Percentiles rank a stretch among this genome's conserved stretches.
These are phyloP conservation scores for Rugonectria rugulosa DNA, from an alignment of 2,329 filamentous ascomycete genomes.

Conservation along the genomic window DNA sequence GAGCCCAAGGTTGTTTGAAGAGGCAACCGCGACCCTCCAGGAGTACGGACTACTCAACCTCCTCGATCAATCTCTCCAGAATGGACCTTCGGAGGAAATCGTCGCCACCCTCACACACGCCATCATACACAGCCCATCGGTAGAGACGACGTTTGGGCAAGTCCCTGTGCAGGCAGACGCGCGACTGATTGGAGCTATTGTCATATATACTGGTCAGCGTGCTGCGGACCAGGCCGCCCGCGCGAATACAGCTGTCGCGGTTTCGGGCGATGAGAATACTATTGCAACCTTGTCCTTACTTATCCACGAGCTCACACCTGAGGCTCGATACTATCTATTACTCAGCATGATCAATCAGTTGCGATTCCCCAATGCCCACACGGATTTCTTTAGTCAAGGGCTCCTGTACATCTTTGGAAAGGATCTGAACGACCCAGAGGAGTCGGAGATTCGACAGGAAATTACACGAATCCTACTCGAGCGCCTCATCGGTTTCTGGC, in stretches of 20 bases:
- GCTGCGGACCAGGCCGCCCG: slow-evolving; percentile 68
- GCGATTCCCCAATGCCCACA: slow-evolving; percentile 87
- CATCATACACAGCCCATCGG: slow-evolving; percentile 66
- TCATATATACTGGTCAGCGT: slow-evolving; percentile 81
- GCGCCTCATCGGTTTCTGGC: slow-evolving; percentile 85
- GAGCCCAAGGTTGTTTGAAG: slow-evolving; percentile 69
- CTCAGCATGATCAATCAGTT: slow-evolving; percentile 90
- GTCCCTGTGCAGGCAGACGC: slow-evolving; percentile 73
- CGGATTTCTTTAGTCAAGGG: slow-evolving; percentile 89
- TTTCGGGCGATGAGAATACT: slow-evolving; percentile 56
- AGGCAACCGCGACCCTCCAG: slow-evolving; percentile 64
- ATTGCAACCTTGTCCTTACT: slow-evolving; percentile 79
- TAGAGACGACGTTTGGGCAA: slow-evolving; percentile 70
- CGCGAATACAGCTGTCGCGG: slow-evolving; percentile 65
- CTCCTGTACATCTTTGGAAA: slow-evolving; percentile 85
- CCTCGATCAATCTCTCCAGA: slow-evolving; percentile 65
- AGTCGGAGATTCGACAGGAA: slow-evolving; percentile 85
- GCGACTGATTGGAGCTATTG: slow-evolving; percentile 78
- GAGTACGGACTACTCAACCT: slow-evolving; percentile 64
- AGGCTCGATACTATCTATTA: slow-evolving; percentile 85
- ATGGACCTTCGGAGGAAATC: slow-evolving; percentile 73
- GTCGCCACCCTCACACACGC: slow-evolving; percentile 80
- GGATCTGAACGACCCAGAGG: slow-evolving; percentile 76
- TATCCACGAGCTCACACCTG: slow-evolving; percentile 75
- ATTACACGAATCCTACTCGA: slow-evolving; percentile 90